phyloP scores from a whole-genome alignment of 2,329 filamentous ascomycete species.

The Monosporascus sp. region DNA sequence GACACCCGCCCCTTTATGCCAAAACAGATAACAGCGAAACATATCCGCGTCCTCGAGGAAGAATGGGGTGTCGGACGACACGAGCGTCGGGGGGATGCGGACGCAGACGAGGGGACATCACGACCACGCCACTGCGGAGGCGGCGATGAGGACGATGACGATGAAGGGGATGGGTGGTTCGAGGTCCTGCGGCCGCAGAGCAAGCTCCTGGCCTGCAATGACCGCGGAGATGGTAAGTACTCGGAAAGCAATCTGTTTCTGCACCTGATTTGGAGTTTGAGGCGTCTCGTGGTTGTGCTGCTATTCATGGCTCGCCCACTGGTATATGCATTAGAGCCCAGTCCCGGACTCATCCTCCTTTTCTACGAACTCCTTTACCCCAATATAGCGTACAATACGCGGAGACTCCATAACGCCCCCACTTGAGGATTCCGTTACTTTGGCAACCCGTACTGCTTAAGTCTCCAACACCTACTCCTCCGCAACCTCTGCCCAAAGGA shows the following conservation, averaged over 20 bases:
- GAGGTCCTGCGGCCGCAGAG: conserved; percentile 68
- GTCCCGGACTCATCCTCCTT: no score
- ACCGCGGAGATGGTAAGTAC: conserved; percentile 58
- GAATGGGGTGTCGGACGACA: conserved; percentile 60
- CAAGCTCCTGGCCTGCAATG: conserved; percentile 80
- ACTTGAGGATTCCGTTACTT: no score
- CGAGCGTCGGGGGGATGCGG: background rate
- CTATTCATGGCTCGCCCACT: no score
- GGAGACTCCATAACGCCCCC: no score
- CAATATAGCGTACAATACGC: no score
- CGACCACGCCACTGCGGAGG: background rate
- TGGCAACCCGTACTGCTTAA: no score
- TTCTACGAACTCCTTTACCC: no score
- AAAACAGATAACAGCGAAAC: conserved; percentile 51
- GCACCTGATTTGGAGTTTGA: background rate
- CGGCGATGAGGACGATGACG: conserved; percentile 26
- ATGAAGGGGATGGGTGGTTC: conserved; percentile 48
- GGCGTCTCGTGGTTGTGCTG: no score
- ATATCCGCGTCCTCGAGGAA: conserved; percentile 63
- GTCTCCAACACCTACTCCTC: no score
- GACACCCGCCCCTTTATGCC: no score
- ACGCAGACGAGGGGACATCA: conserved; percentile 2
- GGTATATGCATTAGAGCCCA: no score
- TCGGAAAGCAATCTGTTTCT: background rate
- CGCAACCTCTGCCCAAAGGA: no score